Percentiles rank a stretch among this genome's conserved stretches.
phyloP scores from a whole-genome alignment of 2,329 filamentous ascomycete genomes.

The Davidsoniella eucalypti region DNA sequence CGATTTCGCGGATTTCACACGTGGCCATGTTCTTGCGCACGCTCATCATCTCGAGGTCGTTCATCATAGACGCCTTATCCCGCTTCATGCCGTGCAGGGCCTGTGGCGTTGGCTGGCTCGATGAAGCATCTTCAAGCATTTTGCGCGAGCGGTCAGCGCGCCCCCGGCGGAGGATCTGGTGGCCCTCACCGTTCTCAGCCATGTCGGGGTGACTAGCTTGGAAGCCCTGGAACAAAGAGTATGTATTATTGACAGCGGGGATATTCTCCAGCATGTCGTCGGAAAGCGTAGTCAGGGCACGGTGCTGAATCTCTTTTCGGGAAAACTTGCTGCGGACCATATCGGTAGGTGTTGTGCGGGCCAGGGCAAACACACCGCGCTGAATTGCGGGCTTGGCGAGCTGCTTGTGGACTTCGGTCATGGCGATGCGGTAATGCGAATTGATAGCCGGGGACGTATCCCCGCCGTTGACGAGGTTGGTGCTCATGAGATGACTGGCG shows the following conservation, averaged over 20 bases:
- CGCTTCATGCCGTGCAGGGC: constrained; percentile 59
- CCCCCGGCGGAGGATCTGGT: constrained; percentile 36
- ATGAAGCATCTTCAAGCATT: constrained; percentile 47
- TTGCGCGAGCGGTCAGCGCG: constrained; percentile 56
- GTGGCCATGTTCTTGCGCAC: constrained; percentile 96
- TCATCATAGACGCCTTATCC: constrained; percentile 64
- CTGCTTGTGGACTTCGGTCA: constrained; percentile 80
- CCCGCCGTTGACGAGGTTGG: constrained; percentile 28
- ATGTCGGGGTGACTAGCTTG: constrained; percentile 68
- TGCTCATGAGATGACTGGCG: constrained; percentile 73
- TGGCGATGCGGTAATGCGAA: constrained; percentile 58
- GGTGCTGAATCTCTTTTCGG: constrained; percentile 81
- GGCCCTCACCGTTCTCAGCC: constrained; percentile 53
- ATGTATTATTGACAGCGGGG: constrained; percentile 62
- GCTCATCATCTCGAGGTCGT: constrained; percentile 77
- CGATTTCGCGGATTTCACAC: constrained; percentile 88
- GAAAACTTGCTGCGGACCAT: constrained; percentile 84
- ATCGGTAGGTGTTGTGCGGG: constrained; percentile 82
- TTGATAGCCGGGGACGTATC: constrained; percentile 31
- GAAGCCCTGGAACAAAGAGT: constrained; percentile 93
- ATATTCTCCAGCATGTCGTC: constrained; percentile 84
- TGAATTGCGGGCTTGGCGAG: constrained; percentile 71
- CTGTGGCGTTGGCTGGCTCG: constrained; percentile 38
- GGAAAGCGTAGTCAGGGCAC: constrained; percentile 71
- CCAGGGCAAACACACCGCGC: constrained; percentile 78